These are phyloP conservation scores for Paxillus ammoniavirescens DNA, from an alignment of 768 basidiomycete genomes.

Conservation along the genomic window DNA sequence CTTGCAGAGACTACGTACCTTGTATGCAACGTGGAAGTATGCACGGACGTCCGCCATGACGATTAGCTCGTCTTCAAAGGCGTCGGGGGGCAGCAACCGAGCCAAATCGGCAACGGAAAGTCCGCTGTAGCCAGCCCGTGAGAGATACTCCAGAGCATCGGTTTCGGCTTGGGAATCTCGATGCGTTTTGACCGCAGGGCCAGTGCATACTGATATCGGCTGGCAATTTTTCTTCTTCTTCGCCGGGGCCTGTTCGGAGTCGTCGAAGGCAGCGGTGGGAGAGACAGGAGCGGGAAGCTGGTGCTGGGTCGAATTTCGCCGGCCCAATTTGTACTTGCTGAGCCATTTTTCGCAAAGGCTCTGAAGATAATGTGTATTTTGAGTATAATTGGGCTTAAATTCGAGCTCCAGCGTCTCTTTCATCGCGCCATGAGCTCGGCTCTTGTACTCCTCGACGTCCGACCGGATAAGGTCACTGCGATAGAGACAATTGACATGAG, in stretches of 20 bases:
- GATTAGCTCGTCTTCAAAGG: conserved; percentile 41
- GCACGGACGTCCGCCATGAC: conserved; percentile 59
- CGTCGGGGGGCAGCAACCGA: conserved; percentile 24
- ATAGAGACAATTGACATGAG: background rate
- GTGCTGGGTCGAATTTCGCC: background rate
- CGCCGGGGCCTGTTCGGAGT: no score
- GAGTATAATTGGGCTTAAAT: conserved; percentile 37
- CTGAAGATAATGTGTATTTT: conserved; percentile 26
- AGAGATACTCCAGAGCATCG: conserved; percentile 26
- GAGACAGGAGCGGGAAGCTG: background rate
- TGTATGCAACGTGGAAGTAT: conserved; percentile 55
- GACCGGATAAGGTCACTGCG: conserved; percentile 26
- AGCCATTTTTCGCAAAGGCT: conserved; percentile 25
- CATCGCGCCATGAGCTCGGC: conserved; percentile 24
- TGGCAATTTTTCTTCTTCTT: no score
- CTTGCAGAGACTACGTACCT: conserved; percentile 33
- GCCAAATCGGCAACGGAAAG: conserved; percentile 25
- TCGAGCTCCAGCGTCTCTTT: conserved; percentile 40
- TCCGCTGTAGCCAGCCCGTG: conserved; percentile 27
- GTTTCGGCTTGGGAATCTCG: no score
- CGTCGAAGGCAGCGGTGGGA: no score
- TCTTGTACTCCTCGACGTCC: conserved; percentile 29
- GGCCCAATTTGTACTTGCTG: conserved; percentile 20
- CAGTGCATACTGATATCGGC: no score
- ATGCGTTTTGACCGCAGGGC: no score